Evolutionary conservation across 352 stramenopile species (phyloP), one percentile per base, ranked within the genome.

Genomic region (Saprolegnia parasitica): DNA sequence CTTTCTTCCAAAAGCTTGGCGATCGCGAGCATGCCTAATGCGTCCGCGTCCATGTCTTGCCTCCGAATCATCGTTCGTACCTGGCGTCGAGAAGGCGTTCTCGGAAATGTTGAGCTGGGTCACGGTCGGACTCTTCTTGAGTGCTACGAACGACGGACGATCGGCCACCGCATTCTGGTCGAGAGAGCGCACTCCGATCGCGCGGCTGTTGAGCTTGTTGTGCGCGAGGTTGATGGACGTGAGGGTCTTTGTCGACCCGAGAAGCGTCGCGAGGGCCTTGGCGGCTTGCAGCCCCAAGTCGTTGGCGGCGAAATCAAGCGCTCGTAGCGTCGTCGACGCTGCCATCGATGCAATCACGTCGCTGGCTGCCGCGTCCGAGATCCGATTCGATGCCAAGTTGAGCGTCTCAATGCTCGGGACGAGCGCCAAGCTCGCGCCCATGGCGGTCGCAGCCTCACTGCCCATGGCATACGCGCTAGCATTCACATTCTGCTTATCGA

Each of bases 1-100:
- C 88, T 90, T 61, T 92, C 83, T 39, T 88, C 83, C 1, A 92
- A 75, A 57, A 90, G 86, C 20, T 81, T 87, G 24, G 79, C 84
- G 65, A 92, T 79, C 13, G 81, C 75, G 26, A 87, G 23, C 83
- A 85, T 86, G 15, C 63, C 63, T 70, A 70, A n/a, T n/a, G n/a
- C n/a, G n/a, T 13, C 3, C 39, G 39, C 39, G 39, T 46, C 39
- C 39, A 16, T 46, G 8, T 46, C 8, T 15, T 15, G 39, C 39
- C 8, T 8, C 15, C 8, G 39, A 16, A 8, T 8, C 39, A 46
- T 15, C 8, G 8, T 46, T 46, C 50, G n/a, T 47, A 8, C 84
- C 84, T 5, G 75, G 63, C 11, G 78, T 74, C 18, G 78, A 80
- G 37, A 92, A 92, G 55, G 73, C 73, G 73, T 92, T 92, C 67